Percentiles rank a stretch among this genome's conserved stretches.
Evolutionary conservation across 2,329 filamentous ascomycete species (phyloP).

Genomic region (Penicillium hordei): DNA sequence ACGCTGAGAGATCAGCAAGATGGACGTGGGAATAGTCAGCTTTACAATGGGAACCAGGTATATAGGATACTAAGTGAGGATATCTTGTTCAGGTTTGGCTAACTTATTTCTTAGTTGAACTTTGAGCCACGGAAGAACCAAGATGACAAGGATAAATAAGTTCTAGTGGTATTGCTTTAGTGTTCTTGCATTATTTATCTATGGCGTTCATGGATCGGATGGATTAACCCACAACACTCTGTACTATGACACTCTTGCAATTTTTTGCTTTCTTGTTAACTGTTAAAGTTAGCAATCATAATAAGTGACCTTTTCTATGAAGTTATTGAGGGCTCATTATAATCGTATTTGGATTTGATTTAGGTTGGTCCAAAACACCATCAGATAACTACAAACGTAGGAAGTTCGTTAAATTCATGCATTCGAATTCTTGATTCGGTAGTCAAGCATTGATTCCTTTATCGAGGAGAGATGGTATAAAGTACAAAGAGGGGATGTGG

Average conservation of each 20-base stretch:
- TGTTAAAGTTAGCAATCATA: not conserved
- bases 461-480: constrained; percentile 28
- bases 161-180: not conserved
- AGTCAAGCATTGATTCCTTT: constrained; percentile 13
- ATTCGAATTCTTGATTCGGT: constrained; percentile 10
- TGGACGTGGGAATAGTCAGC: constrained; percentile 61
- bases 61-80: constrained; percentile 32
- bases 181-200: constrained; percentile 3
- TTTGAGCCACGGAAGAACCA: constrained; percentile 67
- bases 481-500: constrained; percentile 24
- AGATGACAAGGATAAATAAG: constrained; percentile 47
- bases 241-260: not conserved
- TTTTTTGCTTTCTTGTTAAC: not conserved
- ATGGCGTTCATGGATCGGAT: constrained; percentile 4
- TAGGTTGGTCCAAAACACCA: not conserved
- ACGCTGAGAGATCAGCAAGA: constrained; percentile 58
- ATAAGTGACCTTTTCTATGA: not conserved
- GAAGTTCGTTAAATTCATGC: not conserved
- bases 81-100: not conserved
- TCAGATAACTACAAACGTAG: not conserved
- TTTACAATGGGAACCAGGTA: constrained; percentile 92
- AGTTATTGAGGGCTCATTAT: not conserved
- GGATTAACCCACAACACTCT: not conserved
- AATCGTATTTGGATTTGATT: too few relatives aligned
- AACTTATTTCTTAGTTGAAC: constrained; percentile 54